Percentiles rank a stretch among this genome's conserved stretches.
Evolutionary conservation across 163 green algal genomes (phyloP).

Genomic region (Coccomyxa subellipsoidea): DNA sequence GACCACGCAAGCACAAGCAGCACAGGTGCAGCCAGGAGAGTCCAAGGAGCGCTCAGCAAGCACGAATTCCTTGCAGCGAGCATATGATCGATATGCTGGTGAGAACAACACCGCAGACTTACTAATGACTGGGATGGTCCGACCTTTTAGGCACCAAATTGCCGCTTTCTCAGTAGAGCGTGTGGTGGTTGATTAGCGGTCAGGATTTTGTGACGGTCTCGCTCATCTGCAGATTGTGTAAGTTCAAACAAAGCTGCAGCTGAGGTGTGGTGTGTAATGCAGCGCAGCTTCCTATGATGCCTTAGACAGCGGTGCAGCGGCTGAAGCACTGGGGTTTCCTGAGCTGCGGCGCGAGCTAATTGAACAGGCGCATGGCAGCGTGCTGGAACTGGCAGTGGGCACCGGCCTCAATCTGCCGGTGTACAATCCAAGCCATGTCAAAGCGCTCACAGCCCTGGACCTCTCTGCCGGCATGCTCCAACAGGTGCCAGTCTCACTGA

Average conservation of each 20-base stretch:
- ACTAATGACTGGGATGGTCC: too few relatives aligned
- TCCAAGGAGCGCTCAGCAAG: background rate
- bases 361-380: constrained; percentile 46
- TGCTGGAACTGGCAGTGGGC: constrained; percentile 73
- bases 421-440: constrained; percentile 44
- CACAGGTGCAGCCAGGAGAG: background rate
- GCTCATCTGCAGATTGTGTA: too few relatives aligned
- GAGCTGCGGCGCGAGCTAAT: constrained; percentile 56
- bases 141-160: too few relatives aligned
- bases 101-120: too few relatives aligned
- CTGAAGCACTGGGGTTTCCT: constrained; percentile 58
- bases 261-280: background rate
- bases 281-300: constrained; percentile 65
- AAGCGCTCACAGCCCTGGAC: constrained; percentile 53
- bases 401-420: constrained; percentile 77
- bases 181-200: too few relatives aligned
- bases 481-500: background rate
- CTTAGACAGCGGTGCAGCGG: constrained; percentile 58
- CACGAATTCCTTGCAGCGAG: background rate
- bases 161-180: too few relatives aligned
- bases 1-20: background rate
- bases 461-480: constrained; percentile 1
- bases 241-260: background rate
- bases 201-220: too few relatives aligned
- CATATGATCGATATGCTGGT: constrained; percentile 2